phyloP scores from a whole-genome alignment of 1,284 basidiomycete species.

The Fomitopsis palustris region DNA sequence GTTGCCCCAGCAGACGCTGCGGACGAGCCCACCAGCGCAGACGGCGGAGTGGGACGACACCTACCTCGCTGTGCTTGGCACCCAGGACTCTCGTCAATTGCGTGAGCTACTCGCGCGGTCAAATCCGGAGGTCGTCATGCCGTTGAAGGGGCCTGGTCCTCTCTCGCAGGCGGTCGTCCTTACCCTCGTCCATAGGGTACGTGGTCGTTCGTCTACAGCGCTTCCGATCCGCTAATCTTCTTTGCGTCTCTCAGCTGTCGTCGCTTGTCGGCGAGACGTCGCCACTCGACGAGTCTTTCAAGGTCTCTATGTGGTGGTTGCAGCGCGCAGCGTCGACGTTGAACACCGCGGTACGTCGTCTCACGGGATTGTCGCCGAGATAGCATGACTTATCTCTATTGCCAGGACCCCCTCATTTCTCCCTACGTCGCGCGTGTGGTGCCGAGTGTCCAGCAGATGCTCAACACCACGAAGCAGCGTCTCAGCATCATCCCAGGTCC shows the following conservation, averaged over 20 bases:
- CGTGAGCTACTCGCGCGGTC: conserved; percentile 68
- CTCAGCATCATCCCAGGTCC: conserved; percentile 71
- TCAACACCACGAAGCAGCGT: conserved; percentile 75
- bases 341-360: conserved; percentile 59
- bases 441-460: conserved; percentile 68
- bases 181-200: conserved; percentile 74
- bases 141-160: conserved; percentile 59
- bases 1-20: conserved; percentile 36
- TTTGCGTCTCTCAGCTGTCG: conserved; percentile 47
- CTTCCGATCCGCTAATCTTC: not conserved
- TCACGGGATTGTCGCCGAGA: not conserved
- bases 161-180: conserved; percentile 79
- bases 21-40: conserved; percentile 52
- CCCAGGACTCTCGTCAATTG: conserved; percentile 68
- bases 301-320: conserved; percentile 79
- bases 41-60: conserved; percentile 79
- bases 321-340: conserved; percentile 67
- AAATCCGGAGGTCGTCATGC: conserved; percentile 76
- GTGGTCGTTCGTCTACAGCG: conserved; percentile 23
- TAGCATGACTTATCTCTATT: not conserved
- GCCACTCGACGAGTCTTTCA: conserved; percentile 74
- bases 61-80: conserved; percentile 68
- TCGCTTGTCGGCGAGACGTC: conserved; percentile 68
- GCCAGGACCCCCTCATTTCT: conserved; percentile 73
- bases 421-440: conserved; percentile 78